Evolutionary conservation across 495 filamentous ascomycete species (phyloP), one percentile per base, ranked within the genome.

Genomic region (Aspergillus ostianus): DNA sequence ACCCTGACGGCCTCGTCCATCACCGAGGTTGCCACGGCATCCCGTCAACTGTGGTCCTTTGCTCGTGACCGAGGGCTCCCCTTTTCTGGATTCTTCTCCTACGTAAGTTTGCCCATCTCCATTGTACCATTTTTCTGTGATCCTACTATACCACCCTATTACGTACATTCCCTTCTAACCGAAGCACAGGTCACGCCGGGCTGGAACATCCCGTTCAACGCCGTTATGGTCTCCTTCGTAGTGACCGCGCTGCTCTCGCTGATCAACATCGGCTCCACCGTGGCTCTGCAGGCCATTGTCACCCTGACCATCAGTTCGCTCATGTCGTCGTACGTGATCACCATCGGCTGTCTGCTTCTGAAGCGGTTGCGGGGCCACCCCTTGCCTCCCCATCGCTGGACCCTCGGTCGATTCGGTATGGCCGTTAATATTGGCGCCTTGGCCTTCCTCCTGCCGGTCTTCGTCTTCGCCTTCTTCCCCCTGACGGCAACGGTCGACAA

Each of bases 41-140:
- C 82, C 13, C 74, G 84, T 0, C 84, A 85, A 67, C 73, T 85
- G 2, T 85, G 77, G 76, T 79, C 82, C 4, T 87, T 84, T 68
- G 82, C 82, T 9, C 72, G 84, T n/a, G 84, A 86, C 58, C 62
- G 71, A 12, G 84, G 84, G 1, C 68, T 85, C 10, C 84, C 84
- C 12, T 85, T 82, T 60, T 83, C 80, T 8, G 62, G 60, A 0
- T 82, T 79, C 64, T 75, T 86, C 47, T 67, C 71, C 46, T 70
- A 77, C 66, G 81, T 84, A 72, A 61, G 76, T 59, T 26, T 10
- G 7, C 13, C 8, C 8, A n/a, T 12, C 20, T 20, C n/a, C 36
- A 41, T 41, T 4, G 36, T 15, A 1, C 36, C 36, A 41, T 5
- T 15, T 17, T 10, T 15, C 1, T 6, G 10, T 8, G 29, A 1